Evolutionary conservation across 495 filamentous ascomycete species (phyloP).

Genomic region (Penicillium alfredii): DNA sequence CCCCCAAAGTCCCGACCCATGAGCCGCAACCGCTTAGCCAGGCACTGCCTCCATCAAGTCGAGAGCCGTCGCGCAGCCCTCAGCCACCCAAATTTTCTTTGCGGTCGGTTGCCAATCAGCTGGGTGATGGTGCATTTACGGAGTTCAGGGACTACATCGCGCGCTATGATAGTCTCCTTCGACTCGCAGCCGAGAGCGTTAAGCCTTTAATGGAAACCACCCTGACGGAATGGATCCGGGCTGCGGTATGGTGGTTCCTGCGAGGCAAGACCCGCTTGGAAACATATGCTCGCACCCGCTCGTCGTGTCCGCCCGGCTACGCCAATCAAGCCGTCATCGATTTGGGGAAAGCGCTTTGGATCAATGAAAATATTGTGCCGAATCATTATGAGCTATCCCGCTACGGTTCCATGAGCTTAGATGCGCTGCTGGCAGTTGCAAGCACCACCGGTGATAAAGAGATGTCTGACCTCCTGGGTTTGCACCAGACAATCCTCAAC

Average conservation of each 20-base stretch:
- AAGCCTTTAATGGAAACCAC: conserved; percentile 54
- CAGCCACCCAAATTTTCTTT: conserved; percentile 39
- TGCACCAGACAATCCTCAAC: conserved; percentile 50
- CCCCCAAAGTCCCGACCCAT: conserved; percentile 9
- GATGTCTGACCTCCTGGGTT: conserved; percentile 42
- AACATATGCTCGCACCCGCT: conserved; percentile 56
- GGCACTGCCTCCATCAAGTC: conserved; percentile 14
- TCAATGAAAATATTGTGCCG: conserved; percentile 58
- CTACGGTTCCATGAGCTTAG: conserved; percentile 42
- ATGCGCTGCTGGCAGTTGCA: conserved; percentile 37
- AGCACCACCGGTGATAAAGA: conserved; percentile 44
- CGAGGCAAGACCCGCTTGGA: conserved; percentile 69
- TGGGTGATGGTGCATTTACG: conserved; percentile 57
- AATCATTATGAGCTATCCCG: conserved; percentile 45
- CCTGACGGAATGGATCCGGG: conserved; percentile 60
- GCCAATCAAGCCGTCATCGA: conserved; percentile 67
- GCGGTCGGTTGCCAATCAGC: conserved; percentile 34
- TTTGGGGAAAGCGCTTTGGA: conserved; percentile 79
- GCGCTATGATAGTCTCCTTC: conserved; percentile 63
- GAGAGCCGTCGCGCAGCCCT: conserved; percentile 18
- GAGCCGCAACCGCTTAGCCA: conserved; percentile 4
- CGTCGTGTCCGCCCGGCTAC: conserved; percentile 23
- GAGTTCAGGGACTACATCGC: conserved; percentile 61
- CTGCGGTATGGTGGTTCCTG: conserved; percentile 83
- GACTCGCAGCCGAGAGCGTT: conserved; percentile 63